These are phyloP conservation scores for Camellia granthamiana DNA, from an alignment of 148 eudicot genomes.

Conservation along the genomic window DNA sequence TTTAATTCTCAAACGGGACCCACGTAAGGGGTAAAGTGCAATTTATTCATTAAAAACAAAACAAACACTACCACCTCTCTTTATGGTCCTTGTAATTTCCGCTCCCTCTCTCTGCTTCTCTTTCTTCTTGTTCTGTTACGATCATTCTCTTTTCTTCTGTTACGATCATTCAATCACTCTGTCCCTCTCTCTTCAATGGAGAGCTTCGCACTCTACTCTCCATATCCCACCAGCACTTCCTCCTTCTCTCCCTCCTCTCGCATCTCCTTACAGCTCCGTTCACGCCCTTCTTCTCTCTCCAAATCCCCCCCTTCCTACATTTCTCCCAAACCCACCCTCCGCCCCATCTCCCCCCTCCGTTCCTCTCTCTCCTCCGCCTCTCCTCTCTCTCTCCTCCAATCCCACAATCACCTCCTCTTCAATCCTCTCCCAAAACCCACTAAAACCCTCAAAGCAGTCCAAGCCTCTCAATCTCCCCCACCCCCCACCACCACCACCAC, in stretches of 20 bases:
- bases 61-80: too few relatives aligned
- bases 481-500: background rate
- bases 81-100: too few relatives aligned
- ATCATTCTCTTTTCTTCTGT: too few relatives aligned
- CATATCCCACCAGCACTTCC: slow-evolving; percentile 24
- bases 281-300: slow-evolving; percentile 6
- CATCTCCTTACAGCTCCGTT: slow-evolving; percentile 17
- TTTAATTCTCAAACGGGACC: too few relatives aligned
- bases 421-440: slow-evolving; percentile 6
- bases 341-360: slow-evolving; percentile 1
- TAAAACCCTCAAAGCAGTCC: slow-evolving; percentile 12
- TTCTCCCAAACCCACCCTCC: slow-evolving; percentile 15
- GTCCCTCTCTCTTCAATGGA: slow-evolving; percentile 26
- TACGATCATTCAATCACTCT: background rate
- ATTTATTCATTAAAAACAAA: too few relatives aligned
- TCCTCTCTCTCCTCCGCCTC: slow-evolving; percentile 7
- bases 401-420: slow-evolving; percentile 11
- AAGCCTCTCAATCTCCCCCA: background rate
- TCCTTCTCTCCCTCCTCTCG: slow-evolving; percentile 6
- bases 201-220: slow-evolving; percentile 38
- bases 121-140: too few relatives aligned
- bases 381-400: slow-evolving; percentile 8
- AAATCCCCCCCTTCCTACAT: slow-evolving; percentile 1
- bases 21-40: too few relatives aligned
- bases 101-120: too few relatives aligned